Percentiles rank a stretch among this genome's conserved stretches.
These are phyloP conservation scores for Aspergillus aculeatinus DNA, from an alignment of 2,329 filamentous ascomycete species.

Conservation along the genomic window DNA sequence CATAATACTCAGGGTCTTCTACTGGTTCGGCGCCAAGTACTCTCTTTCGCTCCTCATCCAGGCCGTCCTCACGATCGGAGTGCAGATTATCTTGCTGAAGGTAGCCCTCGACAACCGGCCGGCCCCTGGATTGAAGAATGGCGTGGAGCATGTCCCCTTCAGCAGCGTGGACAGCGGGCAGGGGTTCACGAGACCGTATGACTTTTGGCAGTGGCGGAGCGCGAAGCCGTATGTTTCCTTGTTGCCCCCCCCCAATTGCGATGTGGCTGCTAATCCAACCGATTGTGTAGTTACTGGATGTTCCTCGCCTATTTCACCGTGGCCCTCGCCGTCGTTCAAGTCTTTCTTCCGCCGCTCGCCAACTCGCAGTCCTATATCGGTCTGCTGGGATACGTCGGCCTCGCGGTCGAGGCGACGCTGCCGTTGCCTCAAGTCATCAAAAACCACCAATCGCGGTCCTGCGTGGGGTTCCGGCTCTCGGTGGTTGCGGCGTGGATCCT, in stretches of 20 bases:
- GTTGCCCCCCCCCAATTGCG: background rate
- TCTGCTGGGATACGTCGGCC: constrained; percentile 46
- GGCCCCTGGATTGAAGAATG: constrained; percentile 37
- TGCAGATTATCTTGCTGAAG: constrained; percentile 60
- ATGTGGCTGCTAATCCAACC: constrained; percentile 9
- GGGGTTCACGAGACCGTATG: constrained; percentile 52
- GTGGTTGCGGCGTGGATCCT: constrained; percentile 50
- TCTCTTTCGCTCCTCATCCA: constrained; percentile 59
- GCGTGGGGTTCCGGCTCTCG: constrained; percentile 50
- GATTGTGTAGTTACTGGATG: constrained; percentile 52
- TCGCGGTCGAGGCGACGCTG: constrained; percentile 49
- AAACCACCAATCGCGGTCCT: constrained; percentile 49
- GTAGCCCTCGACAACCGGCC: constrained; percentile 60
- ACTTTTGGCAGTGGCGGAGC: constrained; percentile 64
- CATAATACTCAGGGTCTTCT: constrained; percentile 53
- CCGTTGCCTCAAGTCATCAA: constrained; percentile 50
- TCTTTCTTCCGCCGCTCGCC: constrained; percentile 52
- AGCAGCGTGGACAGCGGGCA: constrained; percentile 26
- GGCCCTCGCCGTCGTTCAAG: constrained; percentile 52
- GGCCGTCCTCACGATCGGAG: constrained; percentile 59
- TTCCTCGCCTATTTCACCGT: constrained; percentile 56
- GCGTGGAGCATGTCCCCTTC: constrained; percentile 45
- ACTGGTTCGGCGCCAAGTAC: constrained; percentile 65
- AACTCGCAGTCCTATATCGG: constrained; percentile 44
- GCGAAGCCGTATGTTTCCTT: constrained; percentile 49